These are phyloP conservation scores for Pseudogymnoascus sp. DNA, from an alignment of 2,329 filamentous ascomycete genomes.

Conservation along the genomic window DNA sequence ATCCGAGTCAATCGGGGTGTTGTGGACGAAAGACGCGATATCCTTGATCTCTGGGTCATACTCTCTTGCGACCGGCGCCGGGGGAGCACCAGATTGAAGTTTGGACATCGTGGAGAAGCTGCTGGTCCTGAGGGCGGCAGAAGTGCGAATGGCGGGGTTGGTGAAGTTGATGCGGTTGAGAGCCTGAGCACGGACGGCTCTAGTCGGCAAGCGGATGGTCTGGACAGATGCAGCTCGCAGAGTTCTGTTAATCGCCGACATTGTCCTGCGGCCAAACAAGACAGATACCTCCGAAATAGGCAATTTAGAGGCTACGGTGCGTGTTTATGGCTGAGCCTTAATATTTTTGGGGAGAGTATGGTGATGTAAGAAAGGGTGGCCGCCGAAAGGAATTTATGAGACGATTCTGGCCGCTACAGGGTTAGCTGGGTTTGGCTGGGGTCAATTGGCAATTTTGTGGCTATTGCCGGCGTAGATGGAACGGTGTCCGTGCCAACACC, in stretches of 20 bases:
- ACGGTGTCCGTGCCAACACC: slow-evolving; percentile 1
- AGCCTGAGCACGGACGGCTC: background rate
- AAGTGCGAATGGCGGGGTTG: slow-evolving; percentile 4
- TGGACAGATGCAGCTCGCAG: slow-evolving; percentile 9
- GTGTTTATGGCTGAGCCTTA: slow-evolving; percentile 1
- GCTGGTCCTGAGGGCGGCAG: background rate
- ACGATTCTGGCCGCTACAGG: slow-evolving; percentile 8
- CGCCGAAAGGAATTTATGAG: slow-evolving; percentile 3
- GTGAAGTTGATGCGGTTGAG: background rate
- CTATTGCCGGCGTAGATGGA: background rate
- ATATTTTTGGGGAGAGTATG: background rate
- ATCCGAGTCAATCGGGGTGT: slow-evolving; percentile 81
- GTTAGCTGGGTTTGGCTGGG: background rate
- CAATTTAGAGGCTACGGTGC: background rate
- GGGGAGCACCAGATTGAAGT: slow-evolving; percentile 36
- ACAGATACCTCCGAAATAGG: background rate
- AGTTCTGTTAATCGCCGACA: slow-evolving; percentile 13
- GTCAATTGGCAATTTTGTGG: background rate
- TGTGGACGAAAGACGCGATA: slow-evolving; percentile 91
- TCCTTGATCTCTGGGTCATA: slow-evolving; percentile 93
- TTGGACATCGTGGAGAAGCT: slow-evolving; percentile 31
- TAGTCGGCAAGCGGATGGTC: slow-evolving; percentile 1
- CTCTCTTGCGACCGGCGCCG: slow-evolving; percentile 44
- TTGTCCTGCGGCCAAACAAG: slow-evolving; percentile 7
- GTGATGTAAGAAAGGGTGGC: slow-evolving; percentile 5